A percentile compares a stretch with the other conserved stretches of the same genome.
These are phyloP conservation scores for Rhododendron ferrugineum DNA, from an alignment of 148 eudicot species.

Conservation along the genomic window DNA sequence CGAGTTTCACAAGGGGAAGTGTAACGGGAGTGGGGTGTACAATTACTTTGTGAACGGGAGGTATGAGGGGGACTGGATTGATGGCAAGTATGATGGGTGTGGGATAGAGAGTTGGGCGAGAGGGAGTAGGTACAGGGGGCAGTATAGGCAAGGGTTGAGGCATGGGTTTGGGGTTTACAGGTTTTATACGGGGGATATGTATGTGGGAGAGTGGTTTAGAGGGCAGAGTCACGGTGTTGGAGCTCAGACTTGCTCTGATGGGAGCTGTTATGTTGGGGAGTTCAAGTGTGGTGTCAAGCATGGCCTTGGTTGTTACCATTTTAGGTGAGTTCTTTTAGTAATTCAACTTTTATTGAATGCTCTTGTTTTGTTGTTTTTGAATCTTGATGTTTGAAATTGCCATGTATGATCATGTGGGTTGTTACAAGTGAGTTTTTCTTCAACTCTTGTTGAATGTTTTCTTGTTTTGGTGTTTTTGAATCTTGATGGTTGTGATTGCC, in stretches of 20 bases:
- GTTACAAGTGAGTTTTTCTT: neutral
- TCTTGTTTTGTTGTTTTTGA: neutral
- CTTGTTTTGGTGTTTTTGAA: neutral
- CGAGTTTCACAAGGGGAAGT: constrained; percentile 71
- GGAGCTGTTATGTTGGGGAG: constrained; percentile 71
- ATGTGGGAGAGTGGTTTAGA: constrained; percentile 76
- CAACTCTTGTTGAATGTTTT: neutral
- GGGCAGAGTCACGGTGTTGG: constrained; percentile 88
- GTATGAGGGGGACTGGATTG: constrained; percentile 96
- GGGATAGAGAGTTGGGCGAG: constrained; percentile 90
- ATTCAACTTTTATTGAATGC: neutral
- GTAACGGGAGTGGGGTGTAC: constrained; percentile 84
- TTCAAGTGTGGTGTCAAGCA: constrained; percentile 83
- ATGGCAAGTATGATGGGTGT: constrained; percentile 78
- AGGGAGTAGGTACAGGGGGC: constrained; percentile 78
- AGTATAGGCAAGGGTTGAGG: constrained; percentile 63
- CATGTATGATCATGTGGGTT: neutral
- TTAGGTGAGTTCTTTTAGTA: constrained; percentile 40
- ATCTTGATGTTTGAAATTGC: neutral
- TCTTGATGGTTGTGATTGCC: neutral
- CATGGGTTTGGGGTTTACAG: constrained; percentile 79
- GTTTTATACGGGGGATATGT: constrained; percentile 75
- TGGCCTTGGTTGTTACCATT: constrained; percentile 85
- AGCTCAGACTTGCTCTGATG: constrained; percentile 75
- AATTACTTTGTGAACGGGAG: constrained; percentile 65